A percentile compares a stretch with the other conserved stretches of the same genome.
These are phyloP conservation scores for Rhexocercosporidium sp. DNA, from an alignment of 2,329 filamentous ascomycete species.

Conservation along the genomic window DNA sequence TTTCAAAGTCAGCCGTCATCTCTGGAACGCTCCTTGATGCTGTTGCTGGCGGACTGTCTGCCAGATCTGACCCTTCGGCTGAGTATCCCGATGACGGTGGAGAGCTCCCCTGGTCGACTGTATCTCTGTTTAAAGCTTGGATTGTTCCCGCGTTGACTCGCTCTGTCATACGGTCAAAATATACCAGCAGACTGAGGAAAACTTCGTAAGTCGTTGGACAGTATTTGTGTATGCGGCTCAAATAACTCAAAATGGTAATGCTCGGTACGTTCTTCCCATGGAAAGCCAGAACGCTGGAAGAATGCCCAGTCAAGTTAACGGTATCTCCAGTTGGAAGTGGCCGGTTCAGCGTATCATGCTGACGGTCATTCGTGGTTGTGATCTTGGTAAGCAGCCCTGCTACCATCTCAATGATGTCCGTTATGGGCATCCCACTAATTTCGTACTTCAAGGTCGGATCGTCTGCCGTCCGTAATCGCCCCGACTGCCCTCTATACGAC, in stretches of 20 bases:
- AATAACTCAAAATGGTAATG: conserved; percentile 95
- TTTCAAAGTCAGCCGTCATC: conserved; percentile 35
- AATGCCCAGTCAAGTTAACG: conserved; percentile 64
- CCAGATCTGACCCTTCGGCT: conserved; percentile 40
- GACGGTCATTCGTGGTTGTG: conserved; percentile 91
- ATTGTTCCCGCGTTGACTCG: conserved; percentile 83
- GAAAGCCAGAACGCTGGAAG: conserved; percentile 84
- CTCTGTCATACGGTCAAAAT: conserved; percentile 99
- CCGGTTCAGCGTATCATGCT: conserved; percentile 89
- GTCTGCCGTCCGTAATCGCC: conserved; percentile 58
- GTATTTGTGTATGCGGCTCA: conserved; percentile 97
- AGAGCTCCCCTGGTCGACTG: conserved; percentile 36
- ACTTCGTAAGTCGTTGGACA: conserved; percentile 99
- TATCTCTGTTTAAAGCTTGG: conserved; percentile 61
- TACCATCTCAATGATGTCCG: conserved; percentile 98
- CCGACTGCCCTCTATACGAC: conserved; percentile 55
- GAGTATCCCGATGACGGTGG: conserved; percentile 38
- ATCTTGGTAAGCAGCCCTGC: conserved; percentile 96
- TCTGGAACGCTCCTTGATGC: conserved; percentile 38
- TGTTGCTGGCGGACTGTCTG: conserved; percentile 35
- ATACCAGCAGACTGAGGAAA: conserved; percentile 91
- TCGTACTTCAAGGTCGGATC: conserved; percentile 71
- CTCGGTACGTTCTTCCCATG: conserved; percentile 98
- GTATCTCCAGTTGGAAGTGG: conserved; percentile 63
- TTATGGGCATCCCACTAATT: conserved; percentile 96